Evolutionary conservation across 31 red algal species (phyloP).

Genomic region (Odonthalia washingtoniensis): DNA sequence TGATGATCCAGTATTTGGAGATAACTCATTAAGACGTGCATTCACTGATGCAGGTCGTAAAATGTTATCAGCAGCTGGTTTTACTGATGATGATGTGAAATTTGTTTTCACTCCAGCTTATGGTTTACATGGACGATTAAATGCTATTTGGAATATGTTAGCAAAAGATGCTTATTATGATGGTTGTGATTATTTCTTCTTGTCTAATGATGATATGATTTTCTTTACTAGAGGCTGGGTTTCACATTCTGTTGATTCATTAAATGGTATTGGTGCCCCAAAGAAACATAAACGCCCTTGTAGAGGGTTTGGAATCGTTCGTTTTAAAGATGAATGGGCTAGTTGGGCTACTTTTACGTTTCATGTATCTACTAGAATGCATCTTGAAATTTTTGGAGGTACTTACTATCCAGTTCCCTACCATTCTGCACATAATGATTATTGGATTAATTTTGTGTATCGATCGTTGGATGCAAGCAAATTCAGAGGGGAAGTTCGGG

Average conservation of each 20-base stretch:
- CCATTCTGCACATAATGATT: conserved; percentile 81
- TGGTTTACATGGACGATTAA: conserved; percentile 74
- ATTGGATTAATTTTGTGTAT: conserved; percentile 87
- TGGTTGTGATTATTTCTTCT: conserved; percentile 86
- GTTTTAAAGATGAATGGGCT: conserved; percentile 87
- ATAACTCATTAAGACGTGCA: conserved; percentile 40
- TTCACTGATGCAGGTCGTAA: conserved; percentile 40
- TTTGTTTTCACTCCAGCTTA: conserved; percentile 72
- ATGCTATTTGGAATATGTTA: conserved; percentile 86
- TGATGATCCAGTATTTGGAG: conserved; percentile 79
- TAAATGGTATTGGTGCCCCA: conserved; percentile 71
- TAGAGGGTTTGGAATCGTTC: conserved; percentile 75
- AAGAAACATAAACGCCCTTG: conserved; percentile 64
- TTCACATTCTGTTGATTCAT: conserved; percentile 46
- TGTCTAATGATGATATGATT: conserved; percentile 88
- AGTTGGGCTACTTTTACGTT: conserved; percentile 87
- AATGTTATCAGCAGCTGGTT: conserved; percentile 32
- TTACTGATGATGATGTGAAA: conserved; percentile 48
- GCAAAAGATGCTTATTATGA: conserved; percentile 82
- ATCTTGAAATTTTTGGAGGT: conserved; percentile 85
- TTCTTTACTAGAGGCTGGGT: conserved; percentile 83
- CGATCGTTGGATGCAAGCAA: conserved; percentile 58
- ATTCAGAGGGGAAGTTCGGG: conserved; percentile 57
- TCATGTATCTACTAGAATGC: conserved; percentile 79
- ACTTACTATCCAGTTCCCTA: conserved; percentile 82